A percentile compares a stretch with the other conserved stretches of the same genome.
Conservation (phyloP, 768 basidiomycete species). For the Galerina marginata region DNA sequence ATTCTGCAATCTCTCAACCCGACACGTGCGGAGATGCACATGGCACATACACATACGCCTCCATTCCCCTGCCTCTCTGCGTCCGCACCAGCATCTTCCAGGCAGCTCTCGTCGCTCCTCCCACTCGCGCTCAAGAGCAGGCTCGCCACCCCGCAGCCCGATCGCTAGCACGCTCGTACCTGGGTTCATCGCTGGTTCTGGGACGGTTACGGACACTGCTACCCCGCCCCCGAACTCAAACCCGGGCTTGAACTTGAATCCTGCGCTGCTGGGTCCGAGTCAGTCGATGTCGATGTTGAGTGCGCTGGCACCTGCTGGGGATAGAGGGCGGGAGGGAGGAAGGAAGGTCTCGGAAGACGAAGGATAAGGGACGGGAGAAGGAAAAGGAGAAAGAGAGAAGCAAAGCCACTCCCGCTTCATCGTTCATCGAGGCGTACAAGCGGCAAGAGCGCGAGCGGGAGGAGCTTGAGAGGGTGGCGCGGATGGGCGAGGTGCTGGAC, state of each 20-base stretch:
- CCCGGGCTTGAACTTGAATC: background rate
- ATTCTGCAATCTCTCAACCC: background rate
- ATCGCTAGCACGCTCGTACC: background rate
- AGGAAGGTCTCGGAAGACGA: background rate
- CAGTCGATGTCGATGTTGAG: too few species aligned
- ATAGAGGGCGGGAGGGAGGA: background rate
- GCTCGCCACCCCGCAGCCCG: constrained; percentile 2
- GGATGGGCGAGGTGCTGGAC: background rate
- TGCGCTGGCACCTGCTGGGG: background rate
- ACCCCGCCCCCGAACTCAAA: background rate
- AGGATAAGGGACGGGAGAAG: background rate
- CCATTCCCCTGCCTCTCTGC: background rate
- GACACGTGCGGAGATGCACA: too few species aligned
- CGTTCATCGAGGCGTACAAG: constrained; percentile 24
- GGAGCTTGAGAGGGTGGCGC: constrained; percentile 24
- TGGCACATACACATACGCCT: too few species aligned
- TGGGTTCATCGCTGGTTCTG: background rate
- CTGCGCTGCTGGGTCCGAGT: background rate
- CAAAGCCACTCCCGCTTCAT: constrained; percentile 16
- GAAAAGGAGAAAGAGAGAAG: background rate
- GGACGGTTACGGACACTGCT: background rate
- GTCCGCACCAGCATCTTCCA: background rate
- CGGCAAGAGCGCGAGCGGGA: constrained; percentile 25
- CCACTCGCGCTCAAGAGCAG: constrained; percentile 6
- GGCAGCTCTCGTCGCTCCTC: background rate